Conservation (phyloP, 768 basidiomycete genomes). For the Tephrocybe sp. region DNA sequence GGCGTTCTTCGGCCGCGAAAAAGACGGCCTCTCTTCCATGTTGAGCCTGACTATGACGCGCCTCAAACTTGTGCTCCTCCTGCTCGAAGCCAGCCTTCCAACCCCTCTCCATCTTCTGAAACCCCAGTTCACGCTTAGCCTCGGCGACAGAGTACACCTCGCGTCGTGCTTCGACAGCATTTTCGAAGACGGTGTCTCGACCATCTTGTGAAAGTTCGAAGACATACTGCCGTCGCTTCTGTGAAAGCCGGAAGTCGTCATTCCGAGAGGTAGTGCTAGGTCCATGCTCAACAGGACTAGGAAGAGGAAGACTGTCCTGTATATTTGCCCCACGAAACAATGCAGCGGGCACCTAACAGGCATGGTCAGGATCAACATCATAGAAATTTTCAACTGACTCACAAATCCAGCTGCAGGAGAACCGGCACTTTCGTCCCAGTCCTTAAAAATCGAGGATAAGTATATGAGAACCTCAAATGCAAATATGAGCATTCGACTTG, state of each 20-base stretch:
- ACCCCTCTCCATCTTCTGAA: not conserved
- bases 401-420: not conserved
- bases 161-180: not conserved
- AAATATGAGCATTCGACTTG: no score
- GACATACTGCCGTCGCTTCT: not conserved
- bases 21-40: no score
- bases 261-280: not conserved
- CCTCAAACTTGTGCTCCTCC: no score
- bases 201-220: not conserved
- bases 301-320: not conserved
- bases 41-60: no score
- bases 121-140: not conserved
- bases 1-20: no score
- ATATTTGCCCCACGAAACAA: not conserved
- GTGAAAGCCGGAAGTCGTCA: not conserved
- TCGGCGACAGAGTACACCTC: not conserved
- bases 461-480: no score
- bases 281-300: not conserved
- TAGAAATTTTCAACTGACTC: no score
- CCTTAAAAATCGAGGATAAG: no score
- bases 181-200: not conserved
- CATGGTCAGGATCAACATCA: no score
- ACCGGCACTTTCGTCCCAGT: no score
- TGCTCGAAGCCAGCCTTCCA: no score
- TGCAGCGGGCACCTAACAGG: not conserved